Conservation (phyloP, 306 rosid species). For the Chamaecrista fasciculata region DNA sequence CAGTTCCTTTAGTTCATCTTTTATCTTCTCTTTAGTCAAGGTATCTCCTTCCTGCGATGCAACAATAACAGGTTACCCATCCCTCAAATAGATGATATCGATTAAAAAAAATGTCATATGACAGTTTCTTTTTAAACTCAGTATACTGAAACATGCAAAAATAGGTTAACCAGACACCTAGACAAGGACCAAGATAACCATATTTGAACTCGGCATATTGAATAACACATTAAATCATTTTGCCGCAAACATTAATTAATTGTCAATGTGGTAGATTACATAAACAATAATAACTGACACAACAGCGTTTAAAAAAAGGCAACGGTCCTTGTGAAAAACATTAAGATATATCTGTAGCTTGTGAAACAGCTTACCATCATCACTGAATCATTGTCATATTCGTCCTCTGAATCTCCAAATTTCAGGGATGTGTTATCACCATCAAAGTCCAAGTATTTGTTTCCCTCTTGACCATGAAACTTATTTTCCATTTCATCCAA, state of each 20-base stretch:
- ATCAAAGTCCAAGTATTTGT: constrained; percentile 44
- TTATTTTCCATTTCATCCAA: constrained; percentile 52
- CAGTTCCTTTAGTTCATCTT: constrained; percentile 75
- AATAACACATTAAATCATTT: not conserved
- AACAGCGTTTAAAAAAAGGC: not conserved
- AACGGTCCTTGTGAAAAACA: not conserved
- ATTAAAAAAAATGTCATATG: not conserved
- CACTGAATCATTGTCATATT: constrained; percentile 78
- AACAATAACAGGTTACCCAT: constrained; percentile 17
- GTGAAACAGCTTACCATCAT: constrained; percentile 73
- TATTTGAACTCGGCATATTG: not conserved
- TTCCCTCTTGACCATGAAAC: constrained; percentile 45
- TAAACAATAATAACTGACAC: constrained; percentile 5
- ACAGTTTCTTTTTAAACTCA: too few species aligned
- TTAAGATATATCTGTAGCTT: not conserved
- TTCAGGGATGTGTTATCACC: constrained; percentile 66
- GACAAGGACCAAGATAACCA: constrained; percentile 5
- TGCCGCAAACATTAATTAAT: not conserved
- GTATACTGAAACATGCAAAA: too few species aligned
- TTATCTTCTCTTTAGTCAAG: constrained; percentile 74
- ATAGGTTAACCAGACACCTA: constrained; percentile 1
- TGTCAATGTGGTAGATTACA: not conserved
- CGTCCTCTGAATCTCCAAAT: constrained; percentile 68
- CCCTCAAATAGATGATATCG: not conserved
- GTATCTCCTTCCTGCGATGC: constrained; percentile 71